These are phyloP conservation scores for Lepiota brunneoincarnata DNA, from an alignment of 768 basidiomycete genomes.

Conservation along the genomic window DNA sequence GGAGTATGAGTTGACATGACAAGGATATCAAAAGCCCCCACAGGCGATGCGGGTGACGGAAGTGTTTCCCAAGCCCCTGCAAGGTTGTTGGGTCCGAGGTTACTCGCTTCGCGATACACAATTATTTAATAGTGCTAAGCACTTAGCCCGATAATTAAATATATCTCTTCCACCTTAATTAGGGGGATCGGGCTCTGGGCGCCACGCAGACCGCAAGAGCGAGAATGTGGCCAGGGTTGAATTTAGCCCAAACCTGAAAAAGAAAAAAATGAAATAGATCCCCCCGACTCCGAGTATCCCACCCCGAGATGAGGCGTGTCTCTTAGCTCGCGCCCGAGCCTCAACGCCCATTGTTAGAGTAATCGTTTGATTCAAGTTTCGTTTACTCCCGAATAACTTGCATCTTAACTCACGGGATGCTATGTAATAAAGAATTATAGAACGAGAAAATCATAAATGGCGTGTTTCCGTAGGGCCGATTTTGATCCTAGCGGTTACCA, in stretches of 20 bases:
- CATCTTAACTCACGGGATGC: background rate
- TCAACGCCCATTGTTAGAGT: too few species aligned
- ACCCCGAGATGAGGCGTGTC: too few species aligned
- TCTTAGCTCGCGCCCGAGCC: too few species aligned
- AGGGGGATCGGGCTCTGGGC: too few species aligned
- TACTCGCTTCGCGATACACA: background rate
- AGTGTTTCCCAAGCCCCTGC: background rate
- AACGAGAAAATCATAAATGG: background rate
- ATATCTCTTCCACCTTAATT: background rate
- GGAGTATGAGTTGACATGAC: constrained; percentile 6
- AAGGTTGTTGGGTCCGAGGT: background rate
- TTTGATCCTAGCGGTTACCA: constrained; percentile 3
- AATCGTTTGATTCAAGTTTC: background rate
- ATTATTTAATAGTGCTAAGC: background rate
- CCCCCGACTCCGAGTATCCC: too few species aligned
- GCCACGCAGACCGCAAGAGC: too few species aligned
- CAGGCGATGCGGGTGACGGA: background rate
- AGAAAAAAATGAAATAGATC: too few species aligned
- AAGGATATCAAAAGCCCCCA: constrained; percentile 14
- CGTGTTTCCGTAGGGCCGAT: background rate
- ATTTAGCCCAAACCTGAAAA: too few species aligned
- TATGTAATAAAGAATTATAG: background rate
- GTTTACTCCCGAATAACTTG: background rate
- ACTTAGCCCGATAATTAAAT: constrained; percentile 8
- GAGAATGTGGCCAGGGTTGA: too few species aligned